Evolutionary conservation across 2,329 filamentous ascomycete species (phyloP).

Genomic region (Trichoderma aggressivum): DNA sequence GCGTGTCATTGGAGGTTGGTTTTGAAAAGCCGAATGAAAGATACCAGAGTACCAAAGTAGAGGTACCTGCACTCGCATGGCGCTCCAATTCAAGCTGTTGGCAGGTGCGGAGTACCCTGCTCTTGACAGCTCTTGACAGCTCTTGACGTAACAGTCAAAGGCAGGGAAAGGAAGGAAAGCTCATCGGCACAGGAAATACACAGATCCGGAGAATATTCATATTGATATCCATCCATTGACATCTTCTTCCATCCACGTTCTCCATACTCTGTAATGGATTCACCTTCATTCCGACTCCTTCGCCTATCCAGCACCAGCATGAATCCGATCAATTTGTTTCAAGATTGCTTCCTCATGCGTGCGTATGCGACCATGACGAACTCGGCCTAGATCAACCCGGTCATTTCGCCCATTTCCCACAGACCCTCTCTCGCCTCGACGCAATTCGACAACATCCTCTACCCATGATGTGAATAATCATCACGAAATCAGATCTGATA

Average conservation of each 20-base stretch:
- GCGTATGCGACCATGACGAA: neutral
- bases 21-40: too few species aligned
- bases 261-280: neutral
- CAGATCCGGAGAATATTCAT: neutral
- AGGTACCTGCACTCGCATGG: neutral
- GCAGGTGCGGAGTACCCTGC: neutral
- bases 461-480: neutral
- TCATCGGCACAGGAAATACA: neutral
- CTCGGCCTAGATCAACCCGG: neutral
- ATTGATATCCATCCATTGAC: too few species aligned
- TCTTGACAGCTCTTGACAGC: neutral
- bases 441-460: neutral
- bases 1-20: neutral
- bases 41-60: too few species aligned
- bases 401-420: neutral
- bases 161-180: too few species aligned
- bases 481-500: slow-evolving; percentile 1
- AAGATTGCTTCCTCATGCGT: slow-evolving; percentile 1
- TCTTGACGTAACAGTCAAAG: neutral
- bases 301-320: neutral
- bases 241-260: neutral
- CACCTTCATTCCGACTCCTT: neutral
- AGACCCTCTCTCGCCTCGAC: neutral
- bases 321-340: neutral
- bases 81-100: neutral